A percentile compares a stretch with the other conserved stretches of the same genome.
Conservation (phyloP, 176 grass and related monocot genomes). For the Ensete ventricosum region DNA sequence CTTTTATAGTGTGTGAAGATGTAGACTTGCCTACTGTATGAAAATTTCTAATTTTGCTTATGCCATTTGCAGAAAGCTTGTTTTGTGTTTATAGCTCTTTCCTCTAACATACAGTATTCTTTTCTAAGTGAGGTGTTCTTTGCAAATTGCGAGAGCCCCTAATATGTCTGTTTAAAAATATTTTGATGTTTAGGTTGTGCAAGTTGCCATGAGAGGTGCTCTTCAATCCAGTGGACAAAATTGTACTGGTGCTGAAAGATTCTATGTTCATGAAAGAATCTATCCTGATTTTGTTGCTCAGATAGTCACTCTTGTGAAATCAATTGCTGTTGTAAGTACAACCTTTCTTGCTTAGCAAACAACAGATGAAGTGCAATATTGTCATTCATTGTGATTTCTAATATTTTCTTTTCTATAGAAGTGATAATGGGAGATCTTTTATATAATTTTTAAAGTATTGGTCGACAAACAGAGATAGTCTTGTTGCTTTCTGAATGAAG, state of each 20-base stretch:
- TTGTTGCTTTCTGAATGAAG: not conserved
- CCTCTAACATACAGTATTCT: not conserved
- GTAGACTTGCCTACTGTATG: slow-evolving; percentile 89
- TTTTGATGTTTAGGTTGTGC: slow-evolving; percentile 52
- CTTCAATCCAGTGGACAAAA: slow-evolving; percentile 97
- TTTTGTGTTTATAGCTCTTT: not conserved
- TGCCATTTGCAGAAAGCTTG: slow-evolving; percentile 8
- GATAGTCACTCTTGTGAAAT: slow-evolving; percentile 77
- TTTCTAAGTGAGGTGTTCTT: not conserved
- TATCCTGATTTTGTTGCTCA: slow-evolving; percentile 70
- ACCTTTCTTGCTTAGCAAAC: slow-evolving; percentile 3
- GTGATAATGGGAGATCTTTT: not conserved
- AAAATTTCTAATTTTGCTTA: slow-evolving; percentile 16
- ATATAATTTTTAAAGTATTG: not conserved
- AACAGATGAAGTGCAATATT: slow-evolving; percentile 2
- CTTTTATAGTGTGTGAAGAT: slow-evolving; percentile 99
- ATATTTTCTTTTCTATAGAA: not conserved
- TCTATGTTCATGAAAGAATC: slow-evolving; percentile 91
- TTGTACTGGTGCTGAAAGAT: slow-evolving; percentile 96
- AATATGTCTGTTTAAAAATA: not conserved
- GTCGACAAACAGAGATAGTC: not conserved
- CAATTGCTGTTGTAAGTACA: slow-evolving; percentile 90
- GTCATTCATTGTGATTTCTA: not conserved
- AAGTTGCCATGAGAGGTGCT: slow-evolving; percentile 88
- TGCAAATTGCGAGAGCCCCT: not conserved